These are phyloP conservation scores for Floccularia luteovirens DNA, from an alignment of 768 basidiomycete species.

Conservation along the genomic window DNA sequence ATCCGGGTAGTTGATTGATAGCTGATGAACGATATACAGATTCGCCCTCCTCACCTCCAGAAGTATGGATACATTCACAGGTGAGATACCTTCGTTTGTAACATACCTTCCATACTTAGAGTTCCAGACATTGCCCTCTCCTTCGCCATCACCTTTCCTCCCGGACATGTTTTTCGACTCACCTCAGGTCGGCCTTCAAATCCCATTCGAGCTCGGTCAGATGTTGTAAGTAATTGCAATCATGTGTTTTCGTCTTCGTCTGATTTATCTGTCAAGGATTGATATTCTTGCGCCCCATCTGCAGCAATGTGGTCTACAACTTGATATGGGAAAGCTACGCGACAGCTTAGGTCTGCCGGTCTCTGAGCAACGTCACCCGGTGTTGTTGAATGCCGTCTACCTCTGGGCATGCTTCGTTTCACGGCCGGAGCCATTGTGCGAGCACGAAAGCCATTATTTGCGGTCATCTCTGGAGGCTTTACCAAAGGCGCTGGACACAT, in stretches of 20 bases:
- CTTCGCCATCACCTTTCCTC: constrained; percentile 41
- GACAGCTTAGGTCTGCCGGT: constrained; percentile 48
- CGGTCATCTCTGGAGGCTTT: constrained; percentile 53
- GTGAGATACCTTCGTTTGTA: constrained; percentile 7
- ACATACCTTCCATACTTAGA: constrained; percentile 5
- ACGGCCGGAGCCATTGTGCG: constrained; percentile 58
- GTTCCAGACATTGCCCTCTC: constrained; percentile 34
- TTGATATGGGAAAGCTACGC: constrained; percentile 59
- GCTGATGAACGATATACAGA: neutral
- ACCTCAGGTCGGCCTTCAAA: constrained; percentile 36
- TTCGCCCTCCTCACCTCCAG: constrained; percentile 40
- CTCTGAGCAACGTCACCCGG: constrained; percentile 64
- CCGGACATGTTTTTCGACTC: constrained; percentile 45
- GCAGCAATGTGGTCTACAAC: constrained; percentile 65
- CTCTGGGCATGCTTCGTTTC: constrained; percentile 82
- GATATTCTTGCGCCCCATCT: constrained; percentile 73
- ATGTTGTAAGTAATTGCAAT: constrained; percentile 45
- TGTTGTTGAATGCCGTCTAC: constrained; percentile 74
- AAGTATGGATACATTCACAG: constrained; percentile 40
- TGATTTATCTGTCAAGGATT: constrained; percentile 34
- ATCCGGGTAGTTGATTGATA: neutral
- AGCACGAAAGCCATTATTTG: constrained; percentile 71
- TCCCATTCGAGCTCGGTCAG: constrained; percentile 52
- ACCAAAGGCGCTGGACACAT: constrained; percentile 51
- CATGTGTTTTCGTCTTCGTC: constrained; percentile 7